phyloP scores from a whole-genome alignment of 1,284 basidiomycete species.

The Tetrapyrgos nigripes region DNA sequence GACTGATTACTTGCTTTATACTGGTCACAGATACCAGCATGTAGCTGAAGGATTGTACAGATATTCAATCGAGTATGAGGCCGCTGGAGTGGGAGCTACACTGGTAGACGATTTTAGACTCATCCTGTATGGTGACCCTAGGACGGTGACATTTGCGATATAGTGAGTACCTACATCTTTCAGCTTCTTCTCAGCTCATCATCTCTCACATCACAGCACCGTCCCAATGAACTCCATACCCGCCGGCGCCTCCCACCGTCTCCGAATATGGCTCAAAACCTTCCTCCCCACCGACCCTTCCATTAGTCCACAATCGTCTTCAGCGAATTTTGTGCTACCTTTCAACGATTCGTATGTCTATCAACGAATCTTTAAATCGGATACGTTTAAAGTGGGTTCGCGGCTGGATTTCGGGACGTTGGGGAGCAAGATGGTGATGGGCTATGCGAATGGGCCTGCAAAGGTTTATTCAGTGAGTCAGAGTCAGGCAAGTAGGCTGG shows the following conservation, averaged over 20 bases:
- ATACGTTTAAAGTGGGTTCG: slow-evolving; percentile 63
- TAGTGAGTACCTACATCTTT: slow-evolving; percentile 48
- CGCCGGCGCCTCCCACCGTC: slow-evolving; percentile 57
- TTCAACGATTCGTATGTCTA: slow-evolving; percentile 57
- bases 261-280: slow-evolving; percentile 62
- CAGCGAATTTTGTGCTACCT: slow-evolving; percentile 37
- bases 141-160: slow-evolving; percentile 56
- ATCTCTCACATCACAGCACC: slow-evolving; percentile 49
- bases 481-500: background rate
- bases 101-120: slow-evolving; percentile 59
- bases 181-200: background rate
- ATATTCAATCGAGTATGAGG: slow-evolving; percentile 64
- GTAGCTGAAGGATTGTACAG: slow-evolving; percentile 49
- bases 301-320: slow-evolving; percentile 22
- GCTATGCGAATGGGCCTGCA: slow-evolving; percentile 25
- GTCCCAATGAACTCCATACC: slow-evolving; percentile 59
- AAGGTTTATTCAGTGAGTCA: slow-evolving; percentile 13
- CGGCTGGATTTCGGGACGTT: slow-evolving; percentile 55
- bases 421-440: slow-evolving; percentile 55
- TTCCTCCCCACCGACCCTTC: slow-evolving; percentile 34
- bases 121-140: slow-evolving; percentile 56
- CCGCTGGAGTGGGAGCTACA: slow-evolving; percentile 56
- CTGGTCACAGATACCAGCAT: slow-evolving; percentile 48
- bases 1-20: no score
- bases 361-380: slow-evolving; percentile 65